Conservation (phyloP, 192 early-diverging fungal species). For the Umbelopsis vinacea region DNA sequence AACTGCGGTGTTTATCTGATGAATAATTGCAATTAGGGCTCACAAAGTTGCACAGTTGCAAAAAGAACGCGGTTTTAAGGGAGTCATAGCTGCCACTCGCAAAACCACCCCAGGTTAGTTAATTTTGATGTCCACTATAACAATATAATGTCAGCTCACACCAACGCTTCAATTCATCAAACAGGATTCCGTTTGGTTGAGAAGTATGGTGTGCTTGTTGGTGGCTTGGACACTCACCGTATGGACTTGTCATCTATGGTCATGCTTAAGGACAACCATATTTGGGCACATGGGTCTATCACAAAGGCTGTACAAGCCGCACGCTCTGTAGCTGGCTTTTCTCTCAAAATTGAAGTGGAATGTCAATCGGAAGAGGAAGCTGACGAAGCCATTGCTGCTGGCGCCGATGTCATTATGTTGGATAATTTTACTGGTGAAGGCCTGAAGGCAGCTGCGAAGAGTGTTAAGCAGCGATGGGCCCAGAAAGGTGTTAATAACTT, state of each 20-base stretch:
- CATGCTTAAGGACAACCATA: conserved; percentile 99
- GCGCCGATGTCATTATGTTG: conserved; percentile 97
- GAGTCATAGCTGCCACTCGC: conserved; percentile 92
- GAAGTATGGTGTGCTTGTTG: conserved; percentile 97
- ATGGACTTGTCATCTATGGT: conserved; percentile 97
- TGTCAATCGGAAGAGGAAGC: conserved; percentile 92
- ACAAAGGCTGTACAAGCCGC: conserved; percentile 87
- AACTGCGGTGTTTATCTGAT: background rate
- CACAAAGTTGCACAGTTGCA: conserved; percentile 64
- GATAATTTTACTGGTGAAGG: conserved; percentile 87
- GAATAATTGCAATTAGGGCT: conserved; percentile 43
- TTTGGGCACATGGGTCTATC: conserved; percentile 90
- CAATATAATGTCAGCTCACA: background rate
- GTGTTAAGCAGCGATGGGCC: conserved; percentile 77
- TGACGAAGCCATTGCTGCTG: conserved; percentile 92
- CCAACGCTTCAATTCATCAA: background rate
- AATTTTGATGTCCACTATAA: background rate
- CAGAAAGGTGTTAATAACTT: conserved; percentile 62
- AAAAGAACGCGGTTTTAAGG: conserved; percentile 72
- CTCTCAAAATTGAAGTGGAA: conserved; percentile 97
- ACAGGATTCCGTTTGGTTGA: conserved; percentile 94
- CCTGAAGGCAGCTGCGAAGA: conserved; percentile 67
- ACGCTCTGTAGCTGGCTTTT: conserved; percentile 83
- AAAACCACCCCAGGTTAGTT: conserved; percentile 91
- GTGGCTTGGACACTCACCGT: conserved; percentile 96